Conservation (phyloP, 2,329 filamentous ascomycete species). For the Parastagonospora nodorum region DNA sequence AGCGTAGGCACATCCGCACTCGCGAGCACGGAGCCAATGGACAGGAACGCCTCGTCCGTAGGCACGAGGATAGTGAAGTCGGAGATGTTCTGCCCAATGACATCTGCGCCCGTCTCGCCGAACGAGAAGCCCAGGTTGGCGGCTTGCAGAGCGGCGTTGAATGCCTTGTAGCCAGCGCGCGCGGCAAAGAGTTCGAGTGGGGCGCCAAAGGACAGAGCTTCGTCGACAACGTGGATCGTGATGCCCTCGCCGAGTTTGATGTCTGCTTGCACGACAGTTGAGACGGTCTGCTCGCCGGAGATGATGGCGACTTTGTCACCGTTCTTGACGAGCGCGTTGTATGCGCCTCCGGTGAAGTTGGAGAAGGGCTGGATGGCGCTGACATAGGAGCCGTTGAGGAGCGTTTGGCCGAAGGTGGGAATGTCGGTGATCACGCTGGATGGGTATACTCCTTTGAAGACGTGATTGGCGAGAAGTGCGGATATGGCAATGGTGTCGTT, state of each 20-base stretch:
- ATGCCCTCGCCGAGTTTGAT: constrained; percentile 33
- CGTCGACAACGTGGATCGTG: constrained; percentile 34
- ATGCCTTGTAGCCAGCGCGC: constrained; percentile 29
- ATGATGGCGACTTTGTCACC: constrained; percentile 54
- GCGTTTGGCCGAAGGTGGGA: constrained; percentile 52
- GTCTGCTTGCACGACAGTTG: constrained; percentile 52
- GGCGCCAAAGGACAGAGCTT: constrained; percentile 30
- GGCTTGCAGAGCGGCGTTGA: constrained; percentile 27
- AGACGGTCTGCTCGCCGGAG: constrained; percentile 56
- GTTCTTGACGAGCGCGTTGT: constrained; percentile 52
- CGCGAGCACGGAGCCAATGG: constrained; percentile 47
- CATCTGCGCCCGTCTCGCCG: constrained; percentile 17
- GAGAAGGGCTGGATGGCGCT: constrained; percentile 50
- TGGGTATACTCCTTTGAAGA: constrained; percentile 57
- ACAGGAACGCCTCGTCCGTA: constrained; percentile 73
- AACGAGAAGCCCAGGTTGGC: constrained; percentile 28
- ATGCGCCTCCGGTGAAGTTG: constrained; percentile 64
- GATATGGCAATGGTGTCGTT: constrained; percentile 41
- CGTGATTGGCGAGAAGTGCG: constrained; percentile 61
- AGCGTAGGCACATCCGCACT: constrained; percentile 23
- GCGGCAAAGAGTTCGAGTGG: constrained; percentile 34
- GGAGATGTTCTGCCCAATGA: constrained; percentile 37
- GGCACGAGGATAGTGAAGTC: constrained; percentile 85
- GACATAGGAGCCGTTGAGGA: constrained; percentile 54
- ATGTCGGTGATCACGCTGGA: constrained; percentile 43